Base-by-base conservation (phyloP, 768 basidiomycete genomes). In the Suillus paluster region DNA sequence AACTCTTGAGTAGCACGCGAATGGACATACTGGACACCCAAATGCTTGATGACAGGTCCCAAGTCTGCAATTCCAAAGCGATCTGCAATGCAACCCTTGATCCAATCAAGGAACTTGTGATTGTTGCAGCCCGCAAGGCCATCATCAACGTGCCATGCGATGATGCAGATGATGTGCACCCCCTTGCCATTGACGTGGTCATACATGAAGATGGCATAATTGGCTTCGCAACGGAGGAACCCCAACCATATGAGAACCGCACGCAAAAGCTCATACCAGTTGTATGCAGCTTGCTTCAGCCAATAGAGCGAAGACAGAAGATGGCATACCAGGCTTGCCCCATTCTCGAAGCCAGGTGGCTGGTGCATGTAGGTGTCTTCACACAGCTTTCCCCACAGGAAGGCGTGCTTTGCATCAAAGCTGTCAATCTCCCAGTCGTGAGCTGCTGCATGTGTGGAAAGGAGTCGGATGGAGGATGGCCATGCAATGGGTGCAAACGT, bases 1-100 rank as follows among this genome's bases (percentile, higher is more conserved):
- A 86, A 84, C 80, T 67, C 75, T 85, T 46, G 84, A 86, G 36
- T 36, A 10, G 36, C 1, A 11, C 9, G 36, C 11, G 36, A 36
- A 12, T 11, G 36, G 9, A 12, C 9, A 11, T 36, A 36, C 36
- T 12, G 30, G 6, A 30, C 30, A 30, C 30, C 30, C 6, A 30
- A 30, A 6, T 30, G 30, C 30, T 30, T 30, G 30, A 30, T 6
- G 30, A 30, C 30, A 6, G 30, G 30, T 3, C 30, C 30, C 30
- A 30, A 30, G 30, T 30, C 30, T 3, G 30, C 30, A 6, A 30
- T 30, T 30, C 30, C 30, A 6, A 30, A 30, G 6, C 30, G 30
- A 3, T 30, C 30, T 30, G 30, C 30, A 30, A 30, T 30, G 30
- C 30, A 30, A 30, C 30, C 30, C 30, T 30, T 30, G 30, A 30